A percentile compares a stretch with the other conserved stretches of the same genome.
These are phyloP conservation scores for Warburgia ugandensis DNA, from an alignment of 164 flowering plant species.

Conservation along the genomic window DNA sequence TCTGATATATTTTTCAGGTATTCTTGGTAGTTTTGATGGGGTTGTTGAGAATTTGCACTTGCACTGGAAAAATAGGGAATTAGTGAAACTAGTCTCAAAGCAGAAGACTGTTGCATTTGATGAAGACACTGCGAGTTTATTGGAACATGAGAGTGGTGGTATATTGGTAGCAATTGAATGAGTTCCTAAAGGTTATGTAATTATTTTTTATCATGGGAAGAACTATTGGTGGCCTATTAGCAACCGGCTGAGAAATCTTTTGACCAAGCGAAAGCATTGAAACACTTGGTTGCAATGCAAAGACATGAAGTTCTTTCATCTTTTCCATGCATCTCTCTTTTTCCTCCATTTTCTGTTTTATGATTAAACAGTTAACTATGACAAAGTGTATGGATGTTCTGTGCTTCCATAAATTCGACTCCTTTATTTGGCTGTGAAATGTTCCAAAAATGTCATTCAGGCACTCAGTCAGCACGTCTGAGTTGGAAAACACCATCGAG, in stretches of 20 bases:
- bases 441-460: slow-evolving; percentile 33
- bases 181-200: slow-evolving; percentile 88
- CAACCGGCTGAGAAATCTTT: slow-evolving; percentile 82
- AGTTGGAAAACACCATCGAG: slow-evolving; percentile 68
- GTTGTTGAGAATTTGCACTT: slow-evolving; percentile 98
- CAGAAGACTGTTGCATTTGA: slow-evolving; percentile 83
- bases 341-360: background rate
- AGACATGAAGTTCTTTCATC: slow-evolving; percentile 72
- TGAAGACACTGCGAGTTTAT: slow-evolving; percentile 83
- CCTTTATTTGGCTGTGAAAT: background rate
- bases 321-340: slow-evolving; percentile 7
- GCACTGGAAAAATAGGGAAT: slow-evolving; percentile 97
- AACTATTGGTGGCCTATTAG: slow-evolving; percentile 80
- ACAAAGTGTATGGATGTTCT: background rate
- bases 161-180: slow-evolving; percentile 81
- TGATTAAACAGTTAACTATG: background rate
- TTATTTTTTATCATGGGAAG: slow-evolving; percentile 94
- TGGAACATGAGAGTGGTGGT: slow-evolving; percentile 96
- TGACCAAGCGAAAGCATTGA: slow-evolving; percentile 93
- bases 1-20: slow-evolving; percentile 37
- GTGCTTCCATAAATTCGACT: background rate
- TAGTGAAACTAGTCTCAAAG: slow-evolving; percentile 85
- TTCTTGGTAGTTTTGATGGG: slow-evolving; percentile 98
- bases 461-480: slow-evolving; percentile 93
- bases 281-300: slow-evolving; percentile 90